Evolutionary conservation across 2,329 filamentous ascomycete species (phyloP), one percentile per base, ranked within the genome.

Genomic region (Phialophora macrospora): DNA sequence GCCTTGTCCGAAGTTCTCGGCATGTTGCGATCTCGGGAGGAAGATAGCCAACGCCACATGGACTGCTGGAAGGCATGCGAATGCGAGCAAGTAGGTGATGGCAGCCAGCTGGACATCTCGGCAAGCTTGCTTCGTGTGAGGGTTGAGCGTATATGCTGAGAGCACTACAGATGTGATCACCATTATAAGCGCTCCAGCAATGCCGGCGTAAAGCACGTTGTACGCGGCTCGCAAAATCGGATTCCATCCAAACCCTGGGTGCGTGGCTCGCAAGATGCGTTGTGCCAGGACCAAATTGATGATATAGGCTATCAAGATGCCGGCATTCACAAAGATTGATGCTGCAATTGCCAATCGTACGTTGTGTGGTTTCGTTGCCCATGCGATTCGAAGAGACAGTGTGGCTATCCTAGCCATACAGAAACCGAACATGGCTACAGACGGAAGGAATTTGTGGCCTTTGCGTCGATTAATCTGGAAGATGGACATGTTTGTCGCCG

Each of bases 211-310:
- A 20, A 91, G 75, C 24, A 81, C 73, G 66, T 83, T 84, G 76
- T 93, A 89, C 20, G 77, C 63, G 24, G 80, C 68, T 2, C 80
- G 81, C 26, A 86, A 80, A 1, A 77, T 72, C 22, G 78, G 80
- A 67, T 85, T 83, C 91, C 91, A 94, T 64, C 91, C 91, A 34
- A 92, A 74, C 1, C 75, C 74, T 0, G 91, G 91, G 73, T 93
- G 90, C 54, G 86, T 85, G 5, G 89, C 89, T 61, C 92, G 85
- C 22, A 95, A 77, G 26, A 96, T 82, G 56, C 92, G 87, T 77
- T 92, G 90, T 0, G 88, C 79, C 73, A 93, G 90, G 72, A 95
- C 79, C 48, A 96, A 78, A 78, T 96, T 95, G 77, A 92, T 80
- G 73, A 94, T 79, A 76, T 91, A 94, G 28, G 96, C 80, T 6